phyloP scores from a whole-genome alignment of 352 stramenopile species.

The Phytophthora boehmeriae region DNA sequence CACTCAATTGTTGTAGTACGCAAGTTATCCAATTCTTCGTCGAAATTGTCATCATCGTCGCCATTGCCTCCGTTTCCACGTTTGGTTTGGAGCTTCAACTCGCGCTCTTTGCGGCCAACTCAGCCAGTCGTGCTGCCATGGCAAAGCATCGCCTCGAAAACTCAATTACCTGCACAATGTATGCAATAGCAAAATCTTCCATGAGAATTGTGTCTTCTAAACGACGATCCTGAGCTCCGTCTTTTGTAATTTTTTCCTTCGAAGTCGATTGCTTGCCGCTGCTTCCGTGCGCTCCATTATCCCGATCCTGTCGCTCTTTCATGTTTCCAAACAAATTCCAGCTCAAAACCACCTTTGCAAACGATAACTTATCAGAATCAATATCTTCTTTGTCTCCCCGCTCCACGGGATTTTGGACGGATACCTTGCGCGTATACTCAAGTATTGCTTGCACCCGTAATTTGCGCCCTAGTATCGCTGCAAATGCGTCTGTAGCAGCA shows the following conservation, averaged over 20 bases:
- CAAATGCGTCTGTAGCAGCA: constrained; percentile 62
- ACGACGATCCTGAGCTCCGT: neutral
- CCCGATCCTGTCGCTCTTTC: constrained; percentile 53
- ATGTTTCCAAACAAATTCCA: constrained; percentile 63
- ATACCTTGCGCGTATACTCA: constrained; percentile 33
- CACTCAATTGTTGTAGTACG: constrained; percentile 55
- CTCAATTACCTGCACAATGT: constrained; percentile 63
- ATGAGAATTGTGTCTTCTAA: constrained; percentile 32
- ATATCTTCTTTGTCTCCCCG: neutral
- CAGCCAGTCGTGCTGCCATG: constrained; percentile 59
- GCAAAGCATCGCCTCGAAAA: constrained; percentile 67
- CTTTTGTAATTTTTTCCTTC: constrained; percentile 8
- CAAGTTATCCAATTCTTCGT: constrained; percentile 39
- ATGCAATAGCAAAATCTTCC: constrained; percentile 48
- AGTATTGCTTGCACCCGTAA: constrained; percentile 41
- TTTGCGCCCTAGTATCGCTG: constrained; percentile 53
- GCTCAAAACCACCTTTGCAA: constrained; percentile 44
- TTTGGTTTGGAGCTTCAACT: constrained; percentile 16
- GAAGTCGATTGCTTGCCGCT: constrained; percentile 6
- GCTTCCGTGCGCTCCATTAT: constrained; percentile 15
- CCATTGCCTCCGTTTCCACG: constrained; percentile 1
- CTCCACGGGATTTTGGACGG: neutral
- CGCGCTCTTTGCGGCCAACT: constrained; percentile 18
- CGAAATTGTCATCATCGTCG: constrained; percentile 20
- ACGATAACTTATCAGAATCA: constrained; percentile 23